These are phyloP conservation scores for Schizothecium vesticola DNA, from an alignment of 495 filamentous ascomycete species.

Conservation along the genomic window DNA sequence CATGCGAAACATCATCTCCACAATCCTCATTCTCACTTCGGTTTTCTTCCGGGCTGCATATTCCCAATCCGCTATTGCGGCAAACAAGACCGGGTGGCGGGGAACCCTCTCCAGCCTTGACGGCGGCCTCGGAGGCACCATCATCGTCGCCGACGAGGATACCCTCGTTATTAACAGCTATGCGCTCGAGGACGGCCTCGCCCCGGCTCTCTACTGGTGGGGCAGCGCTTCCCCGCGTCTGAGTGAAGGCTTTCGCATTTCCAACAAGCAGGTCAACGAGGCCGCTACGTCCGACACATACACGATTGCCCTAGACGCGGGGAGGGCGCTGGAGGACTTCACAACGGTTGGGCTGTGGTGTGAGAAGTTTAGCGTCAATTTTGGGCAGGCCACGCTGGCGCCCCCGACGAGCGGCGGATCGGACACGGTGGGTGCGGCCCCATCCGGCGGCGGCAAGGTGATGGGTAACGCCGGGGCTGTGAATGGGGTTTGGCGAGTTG, in stretches of 20 bases:
- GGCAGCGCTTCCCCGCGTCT: not conserved
- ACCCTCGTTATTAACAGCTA: slow-evolving; percentile 2
- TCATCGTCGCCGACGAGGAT: not conserved
- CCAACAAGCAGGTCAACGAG: slow-evolving; percentile 5
- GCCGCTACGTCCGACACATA: not conserved
- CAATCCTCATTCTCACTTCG: not conserved
- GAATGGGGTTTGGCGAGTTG: no score
- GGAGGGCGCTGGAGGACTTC: slow-evolving; percentile 1
- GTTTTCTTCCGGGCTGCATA: no score
- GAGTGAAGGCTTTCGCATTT: slow-evolving; percentile 6
- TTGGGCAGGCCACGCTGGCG: slow-evolving; percentile 4
- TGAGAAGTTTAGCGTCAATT: slow-evolving; percentile 7
- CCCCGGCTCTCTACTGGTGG: slow-evolving; percentile 11
- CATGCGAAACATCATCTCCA: not conserved
- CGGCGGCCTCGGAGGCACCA: not conserved
- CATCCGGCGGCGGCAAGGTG: no score
- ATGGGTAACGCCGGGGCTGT: no score
- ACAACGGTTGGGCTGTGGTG: slow-evolving; percentile 6
- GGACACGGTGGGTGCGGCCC: no score
- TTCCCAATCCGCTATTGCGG: not conserved
- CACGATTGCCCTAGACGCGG: slow-evolving; percentile 2
- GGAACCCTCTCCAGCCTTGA: slow-evolving; percentile 3
- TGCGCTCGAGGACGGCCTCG: slow-evolving; percentile 1
- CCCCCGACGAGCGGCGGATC: not conserved
- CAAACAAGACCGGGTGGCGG: not conserved